Percentiles rank a stretch among this genome's conserved stretches.
phyloP scores from a whole-genome alignment of 331 rosid species.

The Malus hybrid region DNA sequence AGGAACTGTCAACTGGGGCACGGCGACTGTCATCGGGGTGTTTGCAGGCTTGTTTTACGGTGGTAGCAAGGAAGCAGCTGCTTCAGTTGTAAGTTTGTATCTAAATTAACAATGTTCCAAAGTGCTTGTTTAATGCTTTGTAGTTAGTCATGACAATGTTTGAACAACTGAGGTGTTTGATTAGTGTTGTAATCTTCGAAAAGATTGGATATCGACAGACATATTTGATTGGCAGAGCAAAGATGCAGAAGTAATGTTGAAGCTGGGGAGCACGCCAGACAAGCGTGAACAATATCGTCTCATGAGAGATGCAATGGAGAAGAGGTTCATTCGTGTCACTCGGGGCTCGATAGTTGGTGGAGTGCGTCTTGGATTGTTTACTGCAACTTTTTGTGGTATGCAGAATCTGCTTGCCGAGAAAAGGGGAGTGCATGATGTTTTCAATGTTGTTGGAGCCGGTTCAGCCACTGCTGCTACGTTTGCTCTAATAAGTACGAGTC shows the following conservation, averaged over 20 bases:
- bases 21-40: constrained; percentile 75
- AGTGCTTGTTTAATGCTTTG: neutral
- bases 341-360: constrained; percentile 81
- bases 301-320: constrained; percentile 98
- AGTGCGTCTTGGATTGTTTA: constrained; percentile 81
- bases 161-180: neutral
- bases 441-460: constrained; percentile 84
- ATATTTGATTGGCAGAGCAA: constrained; percentile 49
- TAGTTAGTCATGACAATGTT: neutral
- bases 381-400: constrained; percentile 66
- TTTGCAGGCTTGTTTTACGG: constrained; percentile 95
- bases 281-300: constrained; percentile 82
- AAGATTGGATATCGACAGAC: no score
- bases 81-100: constrained; percentile 72
- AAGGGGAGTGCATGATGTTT: constrained; percentile 80
- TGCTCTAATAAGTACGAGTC: constrained; percentile 69
- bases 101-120: constrained; percentile 1
- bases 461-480: constrained; percentile 90
- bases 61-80: constrained; percentile 91
- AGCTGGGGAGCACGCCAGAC: constrained; percentile 87
- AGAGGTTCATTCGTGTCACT: constrained; percentile 67
- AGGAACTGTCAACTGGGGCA: constrained; percentile 81
- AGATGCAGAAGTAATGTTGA: constrained; percentile 87
- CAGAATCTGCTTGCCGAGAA: constrained; percentile 74
- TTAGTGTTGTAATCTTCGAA: neutral